Base-by-base conservation (phyloP, 2,329 filamentous ascomycete genomes). In the Xylaria sp. region DNA sequence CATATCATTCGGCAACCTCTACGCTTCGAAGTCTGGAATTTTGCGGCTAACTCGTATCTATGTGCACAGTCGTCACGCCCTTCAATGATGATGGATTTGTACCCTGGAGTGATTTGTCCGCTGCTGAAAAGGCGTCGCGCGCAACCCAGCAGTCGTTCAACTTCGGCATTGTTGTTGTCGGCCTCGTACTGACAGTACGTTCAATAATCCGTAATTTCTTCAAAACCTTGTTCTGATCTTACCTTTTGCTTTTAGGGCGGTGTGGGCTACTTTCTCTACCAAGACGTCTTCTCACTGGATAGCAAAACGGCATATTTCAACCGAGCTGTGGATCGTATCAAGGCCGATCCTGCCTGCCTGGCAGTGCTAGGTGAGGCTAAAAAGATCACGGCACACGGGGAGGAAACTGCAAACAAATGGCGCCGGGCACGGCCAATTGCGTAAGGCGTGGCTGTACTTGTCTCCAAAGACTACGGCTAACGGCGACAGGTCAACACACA, bases 81-180 rank as follows among this genome's bases (percentile, higher is more conserved):
- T 90, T 94, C 76, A 96, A 94, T 75, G 95, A 98, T 75, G 92
- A 94, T 76, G 95, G 95, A 8, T 86, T 87, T 71, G 90, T 97
- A 1, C 89, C 90, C 3, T 98, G 95, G 95, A 86, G 84, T 2
- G 86, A 96, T 64, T 86, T 98, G 2, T 94, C 91, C 0, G 83
- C 82, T 0, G 83, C 83, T 57, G 95, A 98, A 79, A 98, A 97
- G 80, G 90, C 90, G 2, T 92, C 91, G 28, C 88, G 95, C 48
- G 92, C 94, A 9, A 95, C 93, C 0, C 94, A 98, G 80, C 95
- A 98, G 80, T 92, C 91, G 18, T 91, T 97, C 83, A 98, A 98
- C 81, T 89, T 97, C 73, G 86, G 91, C 73, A 81, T 98, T 71
- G 89, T 98, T 9, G 74, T 94, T 1, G 84, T 91, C 8, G 95